Evolutionary conservation across 495 filamentous ascomycete species (phyloP), one percentile per base, ranked within the genome.

Genomic region (Talaromyces trachyspermus): DNA sequence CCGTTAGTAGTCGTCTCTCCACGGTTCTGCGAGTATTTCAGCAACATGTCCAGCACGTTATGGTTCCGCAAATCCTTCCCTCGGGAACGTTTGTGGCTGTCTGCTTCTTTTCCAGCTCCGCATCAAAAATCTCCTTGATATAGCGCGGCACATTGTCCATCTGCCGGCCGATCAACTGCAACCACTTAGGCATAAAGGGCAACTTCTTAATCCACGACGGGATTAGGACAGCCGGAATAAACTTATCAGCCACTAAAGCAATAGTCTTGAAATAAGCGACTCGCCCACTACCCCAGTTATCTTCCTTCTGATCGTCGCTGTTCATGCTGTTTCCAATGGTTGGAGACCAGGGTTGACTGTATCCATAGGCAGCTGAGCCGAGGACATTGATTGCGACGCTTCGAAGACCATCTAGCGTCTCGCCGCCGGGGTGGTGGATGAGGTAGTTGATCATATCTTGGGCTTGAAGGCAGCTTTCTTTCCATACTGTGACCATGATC

Each of bases 371-470:
- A 12, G 66, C 61, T 42, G 47, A 38, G 2, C 65, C 64, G 14
- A 73, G 54, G 4, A 71, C 68, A 49, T 73, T 68, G 52, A 71
- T 63, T 17, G 70, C 64, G 14, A 69, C 42, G 35, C 50, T 51
- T 1, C 58, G 56, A 11, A 66, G 47, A 2, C 58, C 57, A 9
- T 40, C 40, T 4, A 67, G 39, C 2, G 55, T 64, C 30, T 55
- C 38, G 35, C 48, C 43, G 0, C 54, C 54, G 1, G 63, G 57
- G 36, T 57, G 45, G 0, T 50, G 5, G 4, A 57, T 35, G 33
- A 64, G 35, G 38, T 56, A 57, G 1, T 51, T 22, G 18, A 50
- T 37, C 66, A 72, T 68, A 6, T 51, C 42, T 26, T 47, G 39
- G 0, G 64, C 58, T 51, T 71, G 66, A 20, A 43, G 42, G 11